Evolutionary conservation across 257 asterid species (phyloP), one percentile per base, ranked within the genome.

Genomic region (Eustoma russellianum): DNA sequence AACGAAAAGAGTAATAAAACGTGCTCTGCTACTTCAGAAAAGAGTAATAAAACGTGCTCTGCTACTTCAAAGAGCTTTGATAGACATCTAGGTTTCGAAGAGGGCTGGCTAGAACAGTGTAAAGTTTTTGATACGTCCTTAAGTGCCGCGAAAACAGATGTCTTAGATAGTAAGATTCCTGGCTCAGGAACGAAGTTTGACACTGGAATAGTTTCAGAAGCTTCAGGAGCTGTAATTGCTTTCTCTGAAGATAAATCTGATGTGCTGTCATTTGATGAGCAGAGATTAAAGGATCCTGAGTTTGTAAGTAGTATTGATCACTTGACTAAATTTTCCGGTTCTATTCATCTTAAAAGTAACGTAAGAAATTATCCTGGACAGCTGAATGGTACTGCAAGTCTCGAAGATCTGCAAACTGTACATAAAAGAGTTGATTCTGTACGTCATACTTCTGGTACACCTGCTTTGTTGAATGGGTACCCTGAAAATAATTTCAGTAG

Each of bases 251-350:
- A 69, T 50, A 89, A 76, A 60, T 84, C 80, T 66, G 89, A 82
- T 60, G 63, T 77, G 68, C 74, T 65, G 54, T 79, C 83, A 51
- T 82, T 79, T 59, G 68, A 78, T 57, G 76, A 70, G 55, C 92
- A 78, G 79, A 72, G 94, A 70, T 64, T 63, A 9, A 77, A 73
- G 67, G 93, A 79, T 66, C 91, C 83, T 5, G 84, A 82, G 70
- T 52, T 77, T 38, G 50, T 74, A 51, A 46, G 71, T 18, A 65
- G 55, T 68, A 70, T 68, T 65, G 57, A 56, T 41, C 34, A 63
- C 60, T 53, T 72, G 17, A 65, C 75, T 6, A 78, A 73, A 60
- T 52, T 59, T 58, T 74, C 84, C 56, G 48, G 56, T n/a, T 46
- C 80, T 15, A 66, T 65, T 43, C 67, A 48, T 65, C 60, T 57